phyloP scores from a whole-genome alignment of 2,329 filamentous ascomycete species.

The Pseudocercospora vitis region DNA sequence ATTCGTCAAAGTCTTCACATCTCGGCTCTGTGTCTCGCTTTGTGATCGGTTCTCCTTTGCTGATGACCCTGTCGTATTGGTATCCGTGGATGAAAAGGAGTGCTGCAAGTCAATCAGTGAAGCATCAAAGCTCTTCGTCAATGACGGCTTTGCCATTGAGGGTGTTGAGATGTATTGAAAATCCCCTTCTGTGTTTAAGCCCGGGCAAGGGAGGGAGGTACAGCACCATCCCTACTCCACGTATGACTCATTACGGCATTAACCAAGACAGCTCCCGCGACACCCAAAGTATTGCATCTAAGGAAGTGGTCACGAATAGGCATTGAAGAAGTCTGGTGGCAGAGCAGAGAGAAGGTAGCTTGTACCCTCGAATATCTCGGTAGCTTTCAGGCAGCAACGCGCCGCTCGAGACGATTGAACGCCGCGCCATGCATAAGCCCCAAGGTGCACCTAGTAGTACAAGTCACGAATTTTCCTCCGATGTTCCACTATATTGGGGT shows the following conservation, averaged over 20 bases:
- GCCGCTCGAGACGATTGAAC: not conserved
- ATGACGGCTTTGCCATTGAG: conserved; percentile 18
- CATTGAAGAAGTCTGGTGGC: not conserved
- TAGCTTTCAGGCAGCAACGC: conserved; percentile 7
- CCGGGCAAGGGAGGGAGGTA: too few relatives aligned
- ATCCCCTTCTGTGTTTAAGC: too few relatives aligned
- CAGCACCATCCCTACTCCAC: not conserved
- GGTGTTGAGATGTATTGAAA: not conserved
- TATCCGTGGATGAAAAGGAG: conserved; percentile 24
- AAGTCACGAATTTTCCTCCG: conserved; percentile 56
- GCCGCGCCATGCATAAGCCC: not conserved
- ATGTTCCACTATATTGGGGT: conserved; percentile 66
- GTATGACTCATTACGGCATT: not conserved
- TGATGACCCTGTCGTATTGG: conserved; percentile 14
- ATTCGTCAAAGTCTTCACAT: conserved; percentile 33
- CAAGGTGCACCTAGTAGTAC: conserved; percentile 46
- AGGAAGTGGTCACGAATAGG: not conserved
- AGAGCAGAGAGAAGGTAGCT: not conserved
- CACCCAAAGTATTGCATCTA: not conserved
- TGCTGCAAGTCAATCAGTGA: conserved; percentile 19
- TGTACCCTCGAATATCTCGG: not conserved
- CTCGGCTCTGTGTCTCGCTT: not conserved
- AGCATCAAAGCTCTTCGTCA: conserved; percentile 21
- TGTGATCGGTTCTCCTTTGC: conserved; percentile 11
- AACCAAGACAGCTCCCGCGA: not conserved